Evolutionary conservation across 2,329 filamentous ascomycete species (phyloP), one percentile per base, ranked within the genome.

Genomic region (Neonectria neomacrospora): DNA sequence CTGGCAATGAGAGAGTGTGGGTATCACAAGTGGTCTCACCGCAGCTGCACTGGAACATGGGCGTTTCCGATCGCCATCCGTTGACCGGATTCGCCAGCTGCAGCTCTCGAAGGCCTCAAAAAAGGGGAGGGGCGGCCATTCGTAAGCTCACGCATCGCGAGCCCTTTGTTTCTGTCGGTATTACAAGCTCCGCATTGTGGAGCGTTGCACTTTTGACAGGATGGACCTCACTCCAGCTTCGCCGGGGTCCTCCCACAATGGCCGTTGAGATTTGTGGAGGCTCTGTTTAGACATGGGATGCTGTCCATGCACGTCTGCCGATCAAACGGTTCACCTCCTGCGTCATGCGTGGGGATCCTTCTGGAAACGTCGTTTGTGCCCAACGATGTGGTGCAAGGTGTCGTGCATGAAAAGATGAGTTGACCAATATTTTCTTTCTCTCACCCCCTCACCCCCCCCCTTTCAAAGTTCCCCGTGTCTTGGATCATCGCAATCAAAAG

Each of bases 1-100:
- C 37, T 41, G n/a, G 8, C n/a, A 18, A 41, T 3, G 37, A 18
- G 37, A 18, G 37, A 37, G 5, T 9, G n/a, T 28, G 52, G 58
- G 30, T 32, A 9, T 50, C 26, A 12, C 44, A 57, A 32, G 34
- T 41, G 3, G 37, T 54, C 50, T 54, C 23, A 54, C 48, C 50
- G 32, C 48, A 63, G 54, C 48, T 63, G 54, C 42, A 30, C 26
- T 63, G 60, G 54, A 62, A 57, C 59, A 57, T 62, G 47, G 53
- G n/a, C n/a, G n/a, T 20, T 4, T 7, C 37, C 37, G 37, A 53
- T 45, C 48, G 56, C 44, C 52, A 45, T 51, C 37, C n/a, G 44
- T 37, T 55, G 44, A 26, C 52, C 28, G 58, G 18, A 20, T 37
- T 37, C 32, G 18, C 39, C 56, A 11, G 45, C 34, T 37, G 34